A percentile compares a stretch with the other conserved stretches of the same genome.
Conservation (phyloP, 805 yeast species). For the Saccharomyces jurei region DNA sequence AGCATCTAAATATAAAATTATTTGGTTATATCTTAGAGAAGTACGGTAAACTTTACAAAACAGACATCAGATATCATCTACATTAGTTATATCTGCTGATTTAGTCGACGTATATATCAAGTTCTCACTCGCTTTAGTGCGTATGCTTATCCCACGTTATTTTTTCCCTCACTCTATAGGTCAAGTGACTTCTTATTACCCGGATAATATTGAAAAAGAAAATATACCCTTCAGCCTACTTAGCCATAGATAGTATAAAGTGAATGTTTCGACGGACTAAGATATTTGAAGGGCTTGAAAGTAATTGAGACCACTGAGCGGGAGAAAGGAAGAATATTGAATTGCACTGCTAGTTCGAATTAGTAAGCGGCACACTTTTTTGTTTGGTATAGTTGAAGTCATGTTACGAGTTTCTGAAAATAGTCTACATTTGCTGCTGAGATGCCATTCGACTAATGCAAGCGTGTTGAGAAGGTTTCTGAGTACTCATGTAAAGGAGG, state of each 20-base stretch:
- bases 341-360: neutral
- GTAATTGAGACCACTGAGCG: neutral
- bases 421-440: neutral
- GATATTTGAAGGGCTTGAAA: neutral
- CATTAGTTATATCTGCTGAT: neutral
- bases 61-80: neutral
- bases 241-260: neutral
- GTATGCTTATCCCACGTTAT: neutral
- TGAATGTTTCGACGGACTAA: neutral
- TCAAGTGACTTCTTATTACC: neutral
- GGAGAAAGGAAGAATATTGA: neutral
- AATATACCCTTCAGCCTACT: neutral
- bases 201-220: neutral
- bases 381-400: neutral
- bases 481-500: neutral
- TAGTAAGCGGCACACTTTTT: neutral
- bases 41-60: too few species aligned
- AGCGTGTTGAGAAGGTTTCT: neutral
- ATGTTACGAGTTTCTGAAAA: neutral
- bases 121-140: neutral
- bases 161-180: neutral
- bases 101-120: neutral
- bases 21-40: too few species aligned
- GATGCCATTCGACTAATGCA: neutral
- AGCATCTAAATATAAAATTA: neutral